phyloP scores from a whole-genome alignment of 2,329 filamentous ascomycete genomes.

The Leptographium galeiforme region DNA sequence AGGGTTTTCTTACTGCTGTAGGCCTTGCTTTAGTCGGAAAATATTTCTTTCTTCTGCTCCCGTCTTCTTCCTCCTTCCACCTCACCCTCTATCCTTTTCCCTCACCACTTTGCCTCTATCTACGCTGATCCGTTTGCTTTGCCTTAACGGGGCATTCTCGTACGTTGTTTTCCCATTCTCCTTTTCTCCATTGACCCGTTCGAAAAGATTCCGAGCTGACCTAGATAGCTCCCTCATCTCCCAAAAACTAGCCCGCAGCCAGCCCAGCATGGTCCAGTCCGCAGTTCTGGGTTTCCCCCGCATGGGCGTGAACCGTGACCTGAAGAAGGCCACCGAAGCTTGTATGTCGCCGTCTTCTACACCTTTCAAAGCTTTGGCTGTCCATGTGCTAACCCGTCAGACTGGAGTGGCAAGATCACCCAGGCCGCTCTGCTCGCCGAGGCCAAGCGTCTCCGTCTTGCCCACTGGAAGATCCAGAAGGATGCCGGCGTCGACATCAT shows the following conservation, averaged over 20 bases:
- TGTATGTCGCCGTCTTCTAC: constrained; percentile 32
- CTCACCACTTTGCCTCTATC: not conserved
- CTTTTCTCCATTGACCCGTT: not conserved
- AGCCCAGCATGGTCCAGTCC: constrained; percentile 44
- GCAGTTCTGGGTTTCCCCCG: constrained; percentile 96
- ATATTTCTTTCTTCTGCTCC: constrained; percentile 1
- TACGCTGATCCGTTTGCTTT: constrained; percentile 6
- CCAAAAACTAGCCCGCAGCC: not conserved
- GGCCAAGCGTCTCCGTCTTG: constrained; percentile 91
- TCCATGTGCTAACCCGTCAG: constrained; percentile 14
- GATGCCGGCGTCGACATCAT: constrained; percentile 94
- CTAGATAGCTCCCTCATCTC: not conserved
- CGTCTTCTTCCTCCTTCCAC: constrained; percentile 4
- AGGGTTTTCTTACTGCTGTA: not conserved
- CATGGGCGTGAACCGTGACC: constrained; percentile 95
- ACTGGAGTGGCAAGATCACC: constrained; percentile 89
- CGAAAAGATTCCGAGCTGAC: not conserved
- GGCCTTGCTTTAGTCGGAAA: not conserved
- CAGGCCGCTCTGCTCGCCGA: constrained; percentile 82
- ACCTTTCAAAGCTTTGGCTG: not conserved
- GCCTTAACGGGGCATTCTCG: constrained; percentile 4
- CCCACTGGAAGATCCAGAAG: constrained; percentile 99
- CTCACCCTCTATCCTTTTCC: constrained; percentile 1
- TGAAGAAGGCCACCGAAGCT: constrained; percentile 99
- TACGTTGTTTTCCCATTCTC: not conserved